phyloP scores from a whole-genome alignment of 345 rosid genomes.

The Eucalyptus paniculata region DNA sequence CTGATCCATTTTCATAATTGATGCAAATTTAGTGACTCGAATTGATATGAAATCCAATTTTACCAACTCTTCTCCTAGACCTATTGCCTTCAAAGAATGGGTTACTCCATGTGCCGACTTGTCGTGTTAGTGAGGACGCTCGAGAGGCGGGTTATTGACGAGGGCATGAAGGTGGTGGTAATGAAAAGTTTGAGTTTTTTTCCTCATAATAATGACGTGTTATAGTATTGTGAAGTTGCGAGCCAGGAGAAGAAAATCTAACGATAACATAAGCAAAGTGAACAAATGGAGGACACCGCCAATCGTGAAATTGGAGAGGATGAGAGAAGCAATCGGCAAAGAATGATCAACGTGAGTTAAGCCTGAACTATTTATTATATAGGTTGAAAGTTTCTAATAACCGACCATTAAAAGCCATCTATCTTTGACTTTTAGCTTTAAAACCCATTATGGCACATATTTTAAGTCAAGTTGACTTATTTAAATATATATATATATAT shows the following conservation, averaged over 20 bases:
- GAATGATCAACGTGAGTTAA: not conserved
- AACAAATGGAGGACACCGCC: not conserved
- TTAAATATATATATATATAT: not conserved
- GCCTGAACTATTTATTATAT: not conserved
- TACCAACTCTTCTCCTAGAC: not conserved
- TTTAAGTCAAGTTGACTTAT: not conserved
- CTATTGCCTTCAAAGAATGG: not conserved
- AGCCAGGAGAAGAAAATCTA: not conserved
- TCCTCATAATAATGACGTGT: fast-evolving
- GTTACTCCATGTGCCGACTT: not conserved
- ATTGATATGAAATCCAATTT: fast-evolving
- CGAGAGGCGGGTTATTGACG: fast-evolving
- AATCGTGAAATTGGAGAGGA: not conserved
- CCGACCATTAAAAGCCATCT: too few relatives aligned
- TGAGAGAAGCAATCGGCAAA: not conserved
- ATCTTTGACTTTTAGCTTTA: too few relatives aligned
- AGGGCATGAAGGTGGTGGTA: not conserved
- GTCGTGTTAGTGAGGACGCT: fast-evolving
- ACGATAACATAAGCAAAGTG: not conserved
- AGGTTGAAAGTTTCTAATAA: not conserved
- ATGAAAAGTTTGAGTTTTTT: too few relatives aligned
- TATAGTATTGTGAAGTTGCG: too few relatives aligned
- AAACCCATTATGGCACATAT: not conserved
- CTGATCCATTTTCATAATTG: too few relatives aligned
- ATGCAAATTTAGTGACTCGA: too few relatives aligned